Base-by-base conservation (phyloP, 495 filamentous ascomycete species). In the Penicillium taxi region DNA sequence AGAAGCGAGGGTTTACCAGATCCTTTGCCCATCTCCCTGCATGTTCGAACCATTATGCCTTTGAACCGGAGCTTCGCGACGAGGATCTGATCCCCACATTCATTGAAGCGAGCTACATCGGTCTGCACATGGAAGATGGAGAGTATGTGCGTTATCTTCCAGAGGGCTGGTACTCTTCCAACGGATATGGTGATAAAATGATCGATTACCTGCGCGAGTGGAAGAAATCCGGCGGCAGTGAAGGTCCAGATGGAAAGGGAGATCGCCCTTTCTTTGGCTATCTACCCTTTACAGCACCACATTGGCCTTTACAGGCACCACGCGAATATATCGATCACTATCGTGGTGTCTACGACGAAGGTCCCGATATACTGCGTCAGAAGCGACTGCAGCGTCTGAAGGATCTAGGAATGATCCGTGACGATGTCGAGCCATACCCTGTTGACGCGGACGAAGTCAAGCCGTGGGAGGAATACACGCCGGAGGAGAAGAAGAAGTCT, bases 11-110 rank as follows among this genome's bases (percentile, higher is more conserved):
- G n/a, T 70, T 70, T 32, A 59, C 59, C 19, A 59, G 64, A 5
- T 66, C 59, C 4, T 67, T 75, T 11, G 68, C 72, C 7, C 68
- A 72, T 47, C 45, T 76, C n/a, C 72, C 72, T 0, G 72, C 70
- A 5, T 73, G 70, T 42, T 69, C 64, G 19, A 81, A 81, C 41
- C 78, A 82, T 47, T 80, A 80, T 44, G 74, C 67, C 26, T 76
- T 62, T 33, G 71, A 79, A 45, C 75, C 75, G 3, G 69, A 78
- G 49, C 48, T 69, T 20, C 58, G 55, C 18, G 61, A 60, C 19
- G 44, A 44, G 43, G 67, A 69, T 45, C 61, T 59, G 32, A 62
- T 61, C 13, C 70, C 70, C 3, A 63, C 67, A 32, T 68, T 72
- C 56, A 63, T 74, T 32, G 59, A 76, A 55, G 70, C 60, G 2